phyloP scores from a whole-genome alignment of 2,329 filamentous ascomycete genomes.

The Aureobasidium uvarum region DNA sequence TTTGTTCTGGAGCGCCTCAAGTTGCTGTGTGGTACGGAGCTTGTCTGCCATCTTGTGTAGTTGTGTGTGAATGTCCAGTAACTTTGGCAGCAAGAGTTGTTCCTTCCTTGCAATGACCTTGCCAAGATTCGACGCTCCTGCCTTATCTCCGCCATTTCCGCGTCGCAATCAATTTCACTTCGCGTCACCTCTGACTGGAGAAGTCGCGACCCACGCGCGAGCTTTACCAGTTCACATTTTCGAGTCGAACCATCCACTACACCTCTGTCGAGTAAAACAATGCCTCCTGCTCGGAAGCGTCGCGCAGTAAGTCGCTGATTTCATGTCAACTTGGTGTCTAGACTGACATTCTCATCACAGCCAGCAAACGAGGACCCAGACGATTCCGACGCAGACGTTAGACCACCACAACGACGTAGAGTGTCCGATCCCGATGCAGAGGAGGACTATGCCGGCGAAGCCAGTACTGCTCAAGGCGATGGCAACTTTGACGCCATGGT shows the following conservation, averaged over 20 bases:
- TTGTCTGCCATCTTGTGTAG: slow-evolving; percentile 71
- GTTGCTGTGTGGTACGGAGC: slow-evolving; percentile 94
- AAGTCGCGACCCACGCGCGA: slow-evolving; percentile 20
- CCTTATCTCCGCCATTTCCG: slow-evolving; percentile 12
- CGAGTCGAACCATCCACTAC: background rate
- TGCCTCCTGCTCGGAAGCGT: slow-evolving; percentile 31
- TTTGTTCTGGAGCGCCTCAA: slow-evolving; percentile 92
- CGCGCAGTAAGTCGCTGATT: slow-evolving; percentile 32
- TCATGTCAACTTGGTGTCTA: too few relatives aligned
- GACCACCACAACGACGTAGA: slow-evolving; percentile 36
- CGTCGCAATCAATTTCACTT: slow-evolving; percentile 4
- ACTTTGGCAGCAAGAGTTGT: background rate
- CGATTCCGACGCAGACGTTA: slow-evolving; percentile 32
- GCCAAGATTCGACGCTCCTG: slow-evolving; percentile 7
- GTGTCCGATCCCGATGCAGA: slow-evolving; percentile 27
- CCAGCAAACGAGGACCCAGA: slow-evolving; percentile 32
- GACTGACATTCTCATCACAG: background rate
- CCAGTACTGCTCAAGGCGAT: slow-evolving; percentile 33
- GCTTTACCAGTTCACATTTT: background rate
- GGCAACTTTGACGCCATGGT: slow-evolving; percentile 48
- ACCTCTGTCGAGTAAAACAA: background rate
- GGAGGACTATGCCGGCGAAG: slow-evolving; percentile 29
- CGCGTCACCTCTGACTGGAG: slow-evolving; percentile 3
- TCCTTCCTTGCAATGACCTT: background rate
- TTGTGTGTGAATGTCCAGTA: slow-evolving; percentile 9